A percentile compares a stretch with the other conserved stretches of the same genome.
phyloP scores from a whole-genome alignment of 2,329 filamentous ascomycete genomes.

The Teratosphaeria gauchensis region DNA sequence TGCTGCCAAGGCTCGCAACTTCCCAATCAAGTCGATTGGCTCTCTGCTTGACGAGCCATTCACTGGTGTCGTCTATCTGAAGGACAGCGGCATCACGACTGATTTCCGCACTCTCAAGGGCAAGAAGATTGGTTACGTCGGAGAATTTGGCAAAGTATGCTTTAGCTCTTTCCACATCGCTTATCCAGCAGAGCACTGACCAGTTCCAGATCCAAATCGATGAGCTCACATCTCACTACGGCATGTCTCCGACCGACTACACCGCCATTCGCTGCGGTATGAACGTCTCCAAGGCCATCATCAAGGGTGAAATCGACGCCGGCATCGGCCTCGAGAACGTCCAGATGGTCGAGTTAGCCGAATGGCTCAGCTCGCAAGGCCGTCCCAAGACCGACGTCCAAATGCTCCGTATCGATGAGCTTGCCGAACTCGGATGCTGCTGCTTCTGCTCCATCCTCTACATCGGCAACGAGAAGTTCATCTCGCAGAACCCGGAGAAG shows the following conservation, averaged over 20 bases:
- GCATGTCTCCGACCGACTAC: conserved; percentile 63
- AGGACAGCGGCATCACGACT: conserved; percentile 61
- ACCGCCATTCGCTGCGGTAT: conserved; percentile 69
- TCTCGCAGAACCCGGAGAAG: conserved; percentile 56
- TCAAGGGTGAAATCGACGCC: conserved; percentile 61
- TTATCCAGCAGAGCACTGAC: background rate
- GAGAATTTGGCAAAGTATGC: conserved; percentile 60
- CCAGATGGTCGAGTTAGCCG: conserved; percentile 73
- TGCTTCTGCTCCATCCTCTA: conserved; percentile 77
- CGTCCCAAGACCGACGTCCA: conserved; percentile 59
- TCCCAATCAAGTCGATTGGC: conserved; percentile 62
- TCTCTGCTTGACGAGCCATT: conserved; percentile 72
- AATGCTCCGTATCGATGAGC: conserved; percentile 73
- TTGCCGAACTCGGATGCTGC: conserved; percentile 71
- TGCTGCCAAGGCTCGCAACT: conserved; percentile 65
- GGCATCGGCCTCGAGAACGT: conserved; percentile 72
- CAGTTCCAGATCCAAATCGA: conserved; percentile 61
- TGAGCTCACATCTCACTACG: conserved; percentile 68
- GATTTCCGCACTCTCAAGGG: conserved; percentile 68
- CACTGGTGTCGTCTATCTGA: conserved; percentile 69
- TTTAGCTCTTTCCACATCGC: background rate
- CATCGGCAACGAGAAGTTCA: conserved; percentile 65
- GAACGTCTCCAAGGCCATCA: conserved; percentile 71
- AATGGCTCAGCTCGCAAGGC: conserved; percentile 58
- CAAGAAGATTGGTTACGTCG: conserved; percentile 70